phyloP scores from a whole-genome alignment of 2,329 filamentous ascomycete species.

The Alternaria consortialis region DNA sequence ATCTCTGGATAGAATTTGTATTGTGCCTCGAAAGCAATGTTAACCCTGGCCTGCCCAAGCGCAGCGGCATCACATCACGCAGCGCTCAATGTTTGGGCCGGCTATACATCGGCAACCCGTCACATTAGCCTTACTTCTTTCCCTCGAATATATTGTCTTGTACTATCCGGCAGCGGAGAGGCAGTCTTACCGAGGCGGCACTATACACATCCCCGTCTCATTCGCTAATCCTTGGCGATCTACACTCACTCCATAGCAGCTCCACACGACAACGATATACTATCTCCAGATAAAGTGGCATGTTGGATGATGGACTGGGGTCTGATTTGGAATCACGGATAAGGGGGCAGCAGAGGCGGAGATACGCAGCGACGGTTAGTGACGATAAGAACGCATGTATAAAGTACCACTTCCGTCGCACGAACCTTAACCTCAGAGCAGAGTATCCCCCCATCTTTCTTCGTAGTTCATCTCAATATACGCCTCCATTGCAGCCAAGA shows the following conservation, averaged over 20 bases:
- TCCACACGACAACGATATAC: neutral
- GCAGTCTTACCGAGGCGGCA: slow-evolving; percentile 5
- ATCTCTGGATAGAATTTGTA: neutral
- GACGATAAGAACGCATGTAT: neutral
- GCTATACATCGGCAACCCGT: neutral
- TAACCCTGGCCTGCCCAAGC: neutral
- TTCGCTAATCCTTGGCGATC: slow-evolving; percentile 5
- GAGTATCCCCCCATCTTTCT: neutral
- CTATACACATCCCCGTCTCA: slow-evolving; percentile 6
- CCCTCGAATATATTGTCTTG: slow-evolving; percentile 1
- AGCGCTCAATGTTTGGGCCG: neutral
- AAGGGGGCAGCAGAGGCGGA: neutral
- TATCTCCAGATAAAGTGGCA: slow-evolving; percentile 5
- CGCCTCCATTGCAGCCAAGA: neutral
- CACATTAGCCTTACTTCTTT: neutral
- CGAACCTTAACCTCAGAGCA: neutral
- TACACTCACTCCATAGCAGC: neutral
- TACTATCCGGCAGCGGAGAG: slow-evolving; percentile 2
- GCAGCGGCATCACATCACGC: neutral
- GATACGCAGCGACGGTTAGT: neutral
- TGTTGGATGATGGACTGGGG: neutral
- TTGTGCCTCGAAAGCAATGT: neutral
- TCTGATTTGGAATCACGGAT: neutral
- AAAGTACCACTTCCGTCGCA: neutral
- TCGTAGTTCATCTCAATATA: neutral